These are phyloP conservation scores for Penicillium sp. DNA, from an alignment of 2,329 filamentous ascomycete genomes.

Conservation along the genomic window DNA sequence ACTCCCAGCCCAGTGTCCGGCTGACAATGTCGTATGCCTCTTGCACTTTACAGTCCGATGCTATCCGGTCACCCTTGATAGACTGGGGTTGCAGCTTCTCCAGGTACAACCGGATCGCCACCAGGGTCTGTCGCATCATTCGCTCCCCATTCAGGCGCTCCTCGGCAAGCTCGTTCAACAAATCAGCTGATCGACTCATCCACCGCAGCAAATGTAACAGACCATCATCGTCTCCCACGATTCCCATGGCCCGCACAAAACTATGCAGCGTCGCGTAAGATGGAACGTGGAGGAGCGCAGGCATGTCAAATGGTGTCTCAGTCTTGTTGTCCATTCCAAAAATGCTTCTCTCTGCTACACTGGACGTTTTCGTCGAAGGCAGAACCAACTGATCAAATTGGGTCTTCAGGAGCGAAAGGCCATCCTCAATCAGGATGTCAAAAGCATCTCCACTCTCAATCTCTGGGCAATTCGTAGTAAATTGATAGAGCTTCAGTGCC, in stretches of 20 bases:
- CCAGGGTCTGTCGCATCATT: constrained; percentile 41
- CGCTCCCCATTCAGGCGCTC: constrained; percentile 37
- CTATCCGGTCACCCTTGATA: constrained; percentile 11
- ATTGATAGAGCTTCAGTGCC: constrained; percentile 25
- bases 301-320: constrained; percentile 23
- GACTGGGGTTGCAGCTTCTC: constrained; percentile 33
- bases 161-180: constrained; percentile 36
- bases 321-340: constrained; percentile 8
- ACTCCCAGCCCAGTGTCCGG: constrained; percentile 36
- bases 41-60: constrained; percentile 30
- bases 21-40: constrained; percentile 41
- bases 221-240: constrained; percentile 40
- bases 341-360: constrained; percentile 21
- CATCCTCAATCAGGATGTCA: constrained; percentile 32
- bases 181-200: constrained; percentile 38
- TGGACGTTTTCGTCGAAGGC: constrained; percentile 23
- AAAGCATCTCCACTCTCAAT: constrained; percentile 15
- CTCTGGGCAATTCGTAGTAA: not conserved
- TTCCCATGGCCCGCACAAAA: constrained; percentile 44
- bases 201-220: constrained; percentile 42
- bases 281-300: constrained; percentile 37
- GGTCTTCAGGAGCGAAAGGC: constrained; percentile 33
- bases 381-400: constrained; percentile 39
- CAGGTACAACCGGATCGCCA: constrained; percentile 42
- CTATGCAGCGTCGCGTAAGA: constrained; percentile 41